phyloP scores from a whole-genome alignment of 371 early-diverging fungal genomes.

The Mortierella sp. region DNA sequence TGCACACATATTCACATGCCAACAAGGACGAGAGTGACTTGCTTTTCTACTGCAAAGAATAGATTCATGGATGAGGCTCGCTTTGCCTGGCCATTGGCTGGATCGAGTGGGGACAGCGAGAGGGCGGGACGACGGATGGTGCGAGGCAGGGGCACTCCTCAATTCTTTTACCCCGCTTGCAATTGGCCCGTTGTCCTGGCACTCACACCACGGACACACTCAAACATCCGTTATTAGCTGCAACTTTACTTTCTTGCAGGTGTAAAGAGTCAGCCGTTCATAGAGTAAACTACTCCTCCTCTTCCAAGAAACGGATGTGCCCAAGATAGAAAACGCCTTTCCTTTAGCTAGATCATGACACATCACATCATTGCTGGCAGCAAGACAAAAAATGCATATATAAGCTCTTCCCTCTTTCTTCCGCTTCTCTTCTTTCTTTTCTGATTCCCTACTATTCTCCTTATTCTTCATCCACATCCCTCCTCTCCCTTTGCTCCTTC shows the following conservation, averaged over 20 bases:
- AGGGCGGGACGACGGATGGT: too few relatives aligned
- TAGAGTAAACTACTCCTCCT: not conserved
- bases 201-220: slow-evolving; percentile 10
- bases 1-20: not conserved
- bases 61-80: not conserved
- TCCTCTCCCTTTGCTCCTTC: not conserved
- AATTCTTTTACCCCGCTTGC: not conserved
- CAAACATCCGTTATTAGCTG: not conserved
- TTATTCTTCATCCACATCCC: not conserved
- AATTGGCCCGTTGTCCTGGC: not conserved
- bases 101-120: not conserved
- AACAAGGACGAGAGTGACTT: not conserved
- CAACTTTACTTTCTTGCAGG: not conserved
- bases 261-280: not conserved
- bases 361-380: not conserved
- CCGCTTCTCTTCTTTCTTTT: not conserved
- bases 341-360: not conserved
- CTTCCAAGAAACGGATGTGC: not conserved
- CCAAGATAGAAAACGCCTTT: slow-evolving; percentile 4
- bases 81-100: slow-evolving; percentile 7
- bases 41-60: not conserved
- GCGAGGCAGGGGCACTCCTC: not conserved
- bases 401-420: not conserved
- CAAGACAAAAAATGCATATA: not conserved
- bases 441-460: not conserved